Percentiles rank a stretch among this genome's conserved stretches.
These are phyloP conservation scores for Saturnispora silvae DNA, from an alignment of 805 yeast species.

Conservation along the genomic window DNA sequence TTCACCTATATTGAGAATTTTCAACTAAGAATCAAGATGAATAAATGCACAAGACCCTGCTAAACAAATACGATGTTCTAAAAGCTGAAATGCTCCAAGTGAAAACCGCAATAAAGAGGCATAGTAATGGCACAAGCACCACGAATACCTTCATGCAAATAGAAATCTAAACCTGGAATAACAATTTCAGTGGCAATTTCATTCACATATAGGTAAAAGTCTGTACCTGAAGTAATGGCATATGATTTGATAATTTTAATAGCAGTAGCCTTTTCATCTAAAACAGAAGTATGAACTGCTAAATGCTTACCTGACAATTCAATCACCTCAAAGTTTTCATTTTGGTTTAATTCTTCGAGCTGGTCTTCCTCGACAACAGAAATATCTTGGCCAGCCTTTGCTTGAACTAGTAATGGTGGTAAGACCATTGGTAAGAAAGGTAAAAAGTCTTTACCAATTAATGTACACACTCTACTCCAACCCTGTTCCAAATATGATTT, in stretches of 20 bases:
- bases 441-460: slow-evolving; percentile 74
- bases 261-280: slow-evolving; percentile 90
- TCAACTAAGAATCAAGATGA: too few relatives aligned
- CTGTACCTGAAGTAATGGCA: slow-evolving; percentile 73
- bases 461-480: slow-evolving; percentile 88
- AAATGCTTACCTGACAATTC: slow-evolving; percentile 84
- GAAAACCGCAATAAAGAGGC: too few relatives aligned
- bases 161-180: slow-evolving; percentile 82
- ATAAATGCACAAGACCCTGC: too few relatives aligned
- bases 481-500: slow-evolving; percentile 83
- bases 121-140: slow-evolving; percentile 80
- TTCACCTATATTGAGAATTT: too few relatives aligned
- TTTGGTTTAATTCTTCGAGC: slow-evolving; percentile 64
- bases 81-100: too few relatives aligned
- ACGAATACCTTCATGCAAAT: slow-evolving; percentile 89
- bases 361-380: slow-evolving; percentile 85
- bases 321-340: slow-evolving; percentile 93
- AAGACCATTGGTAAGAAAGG: slow-evolving; percentile 77
- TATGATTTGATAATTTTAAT: slow-evolving; percentile 79
- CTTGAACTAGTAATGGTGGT: slow-evolving; percentile 81
- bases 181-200: slow-evolving; percentile 72
- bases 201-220: slow-evolving; percentile 72
- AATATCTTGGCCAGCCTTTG: slow-evolving; percentile 83
- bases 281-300: slow-evolving; percentile 88
- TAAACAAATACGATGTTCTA: too few relatives aligned